phyloP scores from a whole-genome alignment of 140 eudicot genomes.

The Bidens hawaiensis region DNA sequence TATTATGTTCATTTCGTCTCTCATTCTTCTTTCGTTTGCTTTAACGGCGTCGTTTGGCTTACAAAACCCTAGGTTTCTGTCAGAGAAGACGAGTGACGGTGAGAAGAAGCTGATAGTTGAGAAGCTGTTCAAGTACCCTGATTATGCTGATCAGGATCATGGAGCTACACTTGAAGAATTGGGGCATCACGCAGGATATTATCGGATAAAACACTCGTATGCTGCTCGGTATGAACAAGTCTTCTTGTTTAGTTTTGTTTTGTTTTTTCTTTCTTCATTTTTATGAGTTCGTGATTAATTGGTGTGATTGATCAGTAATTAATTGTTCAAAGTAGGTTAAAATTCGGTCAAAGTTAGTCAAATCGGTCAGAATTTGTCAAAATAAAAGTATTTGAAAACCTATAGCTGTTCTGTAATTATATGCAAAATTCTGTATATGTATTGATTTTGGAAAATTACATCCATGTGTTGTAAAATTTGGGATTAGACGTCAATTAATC shows the following conservation, averaged over 20 bases:
- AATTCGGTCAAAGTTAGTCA: too few relatives aligned
- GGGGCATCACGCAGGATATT: conserved; percentile 98
- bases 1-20: neutral
- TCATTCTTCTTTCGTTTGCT: conserved; percentile 27
- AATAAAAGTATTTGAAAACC: too few relatives aligned
- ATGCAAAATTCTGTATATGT: too few relatives aligned
- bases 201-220: conserved; percentile 65
- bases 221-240: conserved; percentile 68
- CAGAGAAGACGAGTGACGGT: conserved; percentile 35
- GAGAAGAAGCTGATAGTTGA: conserved; percentile 68
- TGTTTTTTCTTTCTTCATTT: too few relatives aligned
- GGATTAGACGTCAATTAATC: too few relatives aligned
- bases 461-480: too few relatives aligned
- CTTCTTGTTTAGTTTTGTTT: neutral
- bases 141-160: conserved; percentile 27
- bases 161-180: conserved; percentile 53
- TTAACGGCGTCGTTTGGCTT: conserved; percentile 23
- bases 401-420: too few relatives aligned
- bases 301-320: too few relatives aligned
- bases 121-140: conserved; percentile 58
- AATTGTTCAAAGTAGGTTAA: too few relatives aligned
- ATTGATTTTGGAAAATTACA: too few relatives aligned
- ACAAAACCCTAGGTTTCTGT: conserved; percentile 41
- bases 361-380: too few relatives aligned
- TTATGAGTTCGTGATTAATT: too few relatives aligned